Evolutionary conservation across 2,329 filamentous ascomycete genomes (phyloP).

Genomic region (Colletotrichum sp.): DNA sequence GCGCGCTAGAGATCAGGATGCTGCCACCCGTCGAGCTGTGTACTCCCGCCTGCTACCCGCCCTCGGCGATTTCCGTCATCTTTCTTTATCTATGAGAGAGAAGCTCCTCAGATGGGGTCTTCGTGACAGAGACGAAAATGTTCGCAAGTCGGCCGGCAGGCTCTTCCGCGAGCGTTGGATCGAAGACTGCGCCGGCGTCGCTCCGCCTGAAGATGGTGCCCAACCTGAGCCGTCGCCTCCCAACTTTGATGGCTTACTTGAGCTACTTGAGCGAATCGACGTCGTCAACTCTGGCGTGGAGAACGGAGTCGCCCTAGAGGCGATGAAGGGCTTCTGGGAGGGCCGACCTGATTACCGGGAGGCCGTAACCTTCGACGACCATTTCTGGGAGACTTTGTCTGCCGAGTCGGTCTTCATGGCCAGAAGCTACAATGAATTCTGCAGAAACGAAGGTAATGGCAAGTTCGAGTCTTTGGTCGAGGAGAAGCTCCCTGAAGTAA

Average conservation of each 20-base stretch:
- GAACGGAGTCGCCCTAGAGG: slow-evolving; percentile 88
- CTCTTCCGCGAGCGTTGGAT: slow-evolving; percentile 98
- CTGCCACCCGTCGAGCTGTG: slow-evolving; percentile 80
- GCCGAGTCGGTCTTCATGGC: slow-evolving; percentile 90
- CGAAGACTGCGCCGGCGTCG: slow-evolving; percentile 82
- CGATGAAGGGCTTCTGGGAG: slow-evolving; percentile 97
- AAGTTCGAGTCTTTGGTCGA: slow-evolving; percentile 80
- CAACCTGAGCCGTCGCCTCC: slow-evolving; percentile 65
- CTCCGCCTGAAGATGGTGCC: slow-evolving; percentile 63
- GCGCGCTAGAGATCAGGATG: slow-evolving; percentile 86
- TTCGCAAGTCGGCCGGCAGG: slow-evolving; percentile 87
- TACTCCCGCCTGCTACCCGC: slow-evolving; percentile 88
- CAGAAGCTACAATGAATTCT: slow-evolving; percentile 94
- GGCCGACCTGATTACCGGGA: slow-evolving; percentile 84
- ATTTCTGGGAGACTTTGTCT: slow-evolving; percentile 80
- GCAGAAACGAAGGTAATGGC: slow-evolving; percentile 73
- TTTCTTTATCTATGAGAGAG: slow-evolving; percentile 92
- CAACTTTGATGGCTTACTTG: slow-evolving; percentile 82
- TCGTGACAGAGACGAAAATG: slow-evolving; percentile 90
- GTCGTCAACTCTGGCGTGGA: slow-evolving; percentile 89
- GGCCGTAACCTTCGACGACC: slow-evolving; percentile 72
- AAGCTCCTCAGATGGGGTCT: slow-evolving; percentile 95
- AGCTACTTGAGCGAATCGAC: slow-evolving; percentile 92
- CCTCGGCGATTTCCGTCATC: slow-evolving; percentile 90
- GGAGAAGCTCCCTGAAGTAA: slow-evolving; percentile 95